Conservation (phyloP, 495 filamentous ascomycete genomes). For the Neurospora cerealis region DNA sequence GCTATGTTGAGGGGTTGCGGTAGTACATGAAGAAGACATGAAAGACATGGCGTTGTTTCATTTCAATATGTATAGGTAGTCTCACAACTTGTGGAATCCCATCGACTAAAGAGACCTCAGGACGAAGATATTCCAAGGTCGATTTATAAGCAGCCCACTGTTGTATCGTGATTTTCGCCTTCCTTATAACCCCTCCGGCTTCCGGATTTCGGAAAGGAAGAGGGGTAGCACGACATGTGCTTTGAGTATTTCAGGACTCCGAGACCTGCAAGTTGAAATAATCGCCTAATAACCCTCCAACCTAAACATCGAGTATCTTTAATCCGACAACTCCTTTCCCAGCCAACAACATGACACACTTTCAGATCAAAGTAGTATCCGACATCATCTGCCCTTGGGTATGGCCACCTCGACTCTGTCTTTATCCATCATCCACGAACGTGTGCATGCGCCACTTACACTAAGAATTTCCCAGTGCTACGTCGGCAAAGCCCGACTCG, state of each 20-base stretch:
- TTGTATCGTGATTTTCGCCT: neutral
- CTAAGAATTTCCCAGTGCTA: constrained; percentile 49
- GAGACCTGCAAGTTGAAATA: neutral
- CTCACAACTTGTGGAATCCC: neutral
- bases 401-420: constrained; percentile 10
- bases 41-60: neutral
- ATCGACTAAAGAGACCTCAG: neutral
- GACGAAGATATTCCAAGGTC: neutral
- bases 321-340: neutral
- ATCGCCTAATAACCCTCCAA: neutral
- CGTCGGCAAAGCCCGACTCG: constrained; percentile 67
- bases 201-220: neutral
- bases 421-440: neutral
- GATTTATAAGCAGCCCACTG: neutral
- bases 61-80: neutral
- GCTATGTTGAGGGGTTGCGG: neutral
- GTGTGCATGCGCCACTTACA: neutral
- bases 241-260: neutral
- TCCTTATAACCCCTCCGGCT: neutral
- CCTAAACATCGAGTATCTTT: neutral
- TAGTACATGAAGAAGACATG: neutral
- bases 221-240: neutral
- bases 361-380: constrained; percentile 63
- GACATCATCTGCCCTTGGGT: constrained; percentile 74
- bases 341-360: constrained; percentile 53